A percentile compares a stretch with the other conserved stretches of the same genome.
Conservation (phyloP, 2,329 filamentous ascomycete species). For the Polychaeton citri region DNA sequence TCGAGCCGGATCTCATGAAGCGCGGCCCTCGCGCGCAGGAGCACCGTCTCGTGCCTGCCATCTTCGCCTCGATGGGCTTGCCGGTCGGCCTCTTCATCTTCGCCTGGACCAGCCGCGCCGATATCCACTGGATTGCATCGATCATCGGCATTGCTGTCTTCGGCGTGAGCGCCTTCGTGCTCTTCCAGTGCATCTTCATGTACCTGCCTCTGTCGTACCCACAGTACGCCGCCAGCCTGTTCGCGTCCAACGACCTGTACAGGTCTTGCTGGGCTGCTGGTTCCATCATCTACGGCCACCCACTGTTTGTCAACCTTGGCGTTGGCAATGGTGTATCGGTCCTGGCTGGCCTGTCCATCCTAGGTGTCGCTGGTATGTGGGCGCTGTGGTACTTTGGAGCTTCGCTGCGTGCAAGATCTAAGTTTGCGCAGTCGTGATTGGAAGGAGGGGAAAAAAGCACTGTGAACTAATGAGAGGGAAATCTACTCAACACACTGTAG, state of each 20-base stretch:
- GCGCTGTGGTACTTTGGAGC: slow-evolving; percentile 3
- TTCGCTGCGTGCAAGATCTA: slow-evolving; percentile 1
- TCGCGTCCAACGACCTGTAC: slow-evolving; percentile 48
- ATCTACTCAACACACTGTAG: too few species aligned
- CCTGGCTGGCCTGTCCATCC: slow-evolving; percentile 32
- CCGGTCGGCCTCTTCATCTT: slow-evolving; percentile 23
- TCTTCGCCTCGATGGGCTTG: slow-evolving; percentile 17
- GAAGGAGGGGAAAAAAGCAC: neutral
- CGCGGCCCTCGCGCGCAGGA: slow-evolving; percentile 17
- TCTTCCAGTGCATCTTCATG: slow-evolving; percentile 29
- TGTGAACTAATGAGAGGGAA: too few species aligned
- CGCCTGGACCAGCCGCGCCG: slow-evolving; percentile 18
- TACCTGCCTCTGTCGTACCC: slow-evolving; percentile 27
- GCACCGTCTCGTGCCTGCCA: slow-evolving; percentile 19
- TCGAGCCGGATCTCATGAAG: slow-evolving; percentile 11
- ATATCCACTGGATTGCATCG: slow-evolving; percentile 27
- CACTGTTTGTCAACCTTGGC: slow-evolving; percentile 46
- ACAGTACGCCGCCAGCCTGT: slow-evolving; percentile 40
- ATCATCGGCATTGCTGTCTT: slow-evolving; percentile 30
- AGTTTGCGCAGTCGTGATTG: neutral
- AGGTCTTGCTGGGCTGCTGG: slow-evolving; percentile 45
- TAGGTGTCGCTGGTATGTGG: slow-evolving; percentile 4
- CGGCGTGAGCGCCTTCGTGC: slow-evolving; percentile 23
- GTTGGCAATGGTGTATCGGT: slow-evolving; percentile 44
- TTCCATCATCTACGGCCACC: slow-evolving; percentile 45